Evolutionary conservation across 257 asterid genomes (phyloP).

Genomic region (Gentiana dahurica): DNA sequence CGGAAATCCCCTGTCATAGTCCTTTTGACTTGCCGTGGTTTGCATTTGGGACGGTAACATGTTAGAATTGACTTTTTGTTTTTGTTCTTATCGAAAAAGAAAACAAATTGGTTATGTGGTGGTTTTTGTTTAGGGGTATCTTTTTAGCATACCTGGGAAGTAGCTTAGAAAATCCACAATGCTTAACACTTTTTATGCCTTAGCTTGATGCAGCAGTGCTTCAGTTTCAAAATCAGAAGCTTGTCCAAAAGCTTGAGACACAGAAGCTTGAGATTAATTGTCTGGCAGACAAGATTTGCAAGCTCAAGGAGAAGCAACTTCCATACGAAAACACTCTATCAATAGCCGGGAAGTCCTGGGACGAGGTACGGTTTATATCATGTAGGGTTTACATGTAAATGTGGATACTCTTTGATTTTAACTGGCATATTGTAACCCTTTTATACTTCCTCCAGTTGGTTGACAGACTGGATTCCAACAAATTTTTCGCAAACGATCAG

Average conservation of each 20-base stretch:
- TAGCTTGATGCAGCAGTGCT: slow-evolving; percentile 90
- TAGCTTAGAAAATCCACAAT: not conserved
- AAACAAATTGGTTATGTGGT: too few species aligned
- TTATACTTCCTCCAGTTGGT: slow-evolving; percentile 47
- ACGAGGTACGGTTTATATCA: slow-evolving; percentile 38
- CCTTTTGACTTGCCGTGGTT: too few species aligned
- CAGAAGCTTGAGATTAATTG: slow-evolving; percentile 67
- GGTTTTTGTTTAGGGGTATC: too few species aligned
- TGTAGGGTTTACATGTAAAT: slow-evolving; percentile 1
- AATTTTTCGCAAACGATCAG: slow-evolving; percentile 30
- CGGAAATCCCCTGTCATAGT: too few species aligned
- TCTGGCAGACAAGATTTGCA: slow-evolving; percentile 42
- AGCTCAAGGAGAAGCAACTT: slow-evolving; percentile 52
- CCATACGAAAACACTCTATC: slow-evolving; percentile 39
- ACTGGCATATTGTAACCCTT: not conserved
- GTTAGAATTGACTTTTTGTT: too few species aligned
- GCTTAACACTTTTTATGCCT: slow-evolving; percentile 8
- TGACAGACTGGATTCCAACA: slow-evolving; percentile 50
- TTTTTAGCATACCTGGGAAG: too few species aligned
- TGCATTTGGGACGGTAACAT: too few species aligned
- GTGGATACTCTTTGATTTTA: not conserved
- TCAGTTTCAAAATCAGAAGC: slow-evolving; percentile 90
- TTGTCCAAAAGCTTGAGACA: slow-evolving; percentile 76
- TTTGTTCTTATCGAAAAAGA: too few species aligned
- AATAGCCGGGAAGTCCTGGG: slow-evolving; percentile 54